These are phyloP conservation scores for Aspergillus saccharolyticus DNA, from an alignment of 495 filamentous ascomycete genomes.

Conservation along the genomic window DNA sequence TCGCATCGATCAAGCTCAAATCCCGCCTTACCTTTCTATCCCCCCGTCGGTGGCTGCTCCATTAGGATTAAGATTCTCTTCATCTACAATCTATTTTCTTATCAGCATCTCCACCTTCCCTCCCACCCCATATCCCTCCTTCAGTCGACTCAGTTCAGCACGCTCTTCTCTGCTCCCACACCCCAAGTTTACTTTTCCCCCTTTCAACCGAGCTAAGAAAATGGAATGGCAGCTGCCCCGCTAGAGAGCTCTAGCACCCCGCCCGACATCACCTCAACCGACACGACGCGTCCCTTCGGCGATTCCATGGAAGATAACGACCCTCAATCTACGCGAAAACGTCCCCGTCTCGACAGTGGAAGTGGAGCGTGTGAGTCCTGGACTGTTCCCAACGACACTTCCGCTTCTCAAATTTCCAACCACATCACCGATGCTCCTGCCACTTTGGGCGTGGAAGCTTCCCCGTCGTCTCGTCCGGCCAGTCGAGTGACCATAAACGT, in stretches of 20 bases:
- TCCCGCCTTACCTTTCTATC: not conserved
- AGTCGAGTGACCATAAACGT: slow-evolving; percentile 56
- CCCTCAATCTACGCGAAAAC: slow-evolving; percentile 53
- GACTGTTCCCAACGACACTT: slow-evolving; percentile 35
- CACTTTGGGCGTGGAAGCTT: slow-evolving; percentile 27
- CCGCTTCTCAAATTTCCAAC: slow-evolving; percentile 17
- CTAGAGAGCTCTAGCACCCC: slow-evolving; percentile 46
- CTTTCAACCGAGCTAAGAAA: slow-evolving; percentile 21
- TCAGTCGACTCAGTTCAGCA: not conserved
- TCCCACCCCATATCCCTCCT: not conserved
- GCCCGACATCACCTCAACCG: slow-evolving; percentile 33
- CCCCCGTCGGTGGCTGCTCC: not conserved
- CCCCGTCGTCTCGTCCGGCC: slow-evolving; percentile 34
- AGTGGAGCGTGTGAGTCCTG: slow-evolving; percentile 40
- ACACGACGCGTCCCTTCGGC: slow-evolving; percentile 29
- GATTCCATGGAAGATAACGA: slow-evolving; percentile 55
- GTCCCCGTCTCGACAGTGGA: slow-evolving; percentile 58
- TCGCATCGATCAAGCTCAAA: not conserved
- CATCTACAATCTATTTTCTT: not conserved
- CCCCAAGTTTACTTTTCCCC: not conserved
- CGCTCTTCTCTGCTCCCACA: not conserved
- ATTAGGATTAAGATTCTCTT: not conserved
- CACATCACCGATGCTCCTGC: slow-evolving; percentile 29
- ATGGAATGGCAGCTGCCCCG: slow-evolving; percentile 49
- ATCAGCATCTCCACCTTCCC: not conserved